These are phyloP conservation scores for Lasiosphaeria ovina DNA, from an alignment of 495 filamentous ascomycete genomes.

Conservation along the genomic window DNA sequence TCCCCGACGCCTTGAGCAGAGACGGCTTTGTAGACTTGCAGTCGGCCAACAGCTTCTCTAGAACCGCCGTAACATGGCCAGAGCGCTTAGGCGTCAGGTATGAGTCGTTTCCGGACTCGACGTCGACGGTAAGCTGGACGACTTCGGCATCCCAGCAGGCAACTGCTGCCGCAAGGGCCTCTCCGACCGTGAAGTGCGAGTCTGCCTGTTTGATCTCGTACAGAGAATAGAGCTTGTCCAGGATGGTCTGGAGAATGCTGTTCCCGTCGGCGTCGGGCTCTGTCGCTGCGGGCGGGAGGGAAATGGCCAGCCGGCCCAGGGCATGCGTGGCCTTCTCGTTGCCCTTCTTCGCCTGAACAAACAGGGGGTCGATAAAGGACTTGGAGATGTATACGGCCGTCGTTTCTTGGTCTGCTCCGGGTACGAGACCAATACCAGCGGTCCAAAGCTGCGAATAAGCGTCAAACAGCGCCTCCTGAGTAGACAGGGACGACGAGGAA, in stretches of 20 bases:
- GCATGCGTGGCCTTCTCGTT: constrained; percentile 76
- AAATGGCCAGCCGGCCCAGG: constrained; percentile 64
- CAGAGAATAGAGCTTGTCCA: constrained; percentile 65
- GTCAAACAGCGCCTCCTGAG: constrained; percentile 53
- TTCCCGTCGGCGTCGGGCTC: constrained; percentile 11
- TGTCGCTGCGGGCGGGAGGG: constrained; percentile 35
- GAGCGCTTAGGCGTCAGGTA: constrained; percentile 38
- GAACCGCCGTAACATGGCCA: constrained; percentile 49
- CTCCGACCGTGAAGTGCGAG: constrained; percentile 83
- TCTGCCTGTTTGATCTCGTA: constrained; percentile 83
- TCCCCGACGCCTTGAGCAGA: constrained; percentile 81
- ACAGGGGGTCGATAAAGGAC: constrained; percentile 56
- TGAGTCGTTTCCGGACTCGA: constrained; percentile 33
- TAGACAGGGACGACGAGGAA: constrained; percentile 15
- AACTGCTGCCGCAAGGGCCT: constrained; percentile 73
- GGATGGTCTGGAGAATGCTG: constrained; percentile 43
- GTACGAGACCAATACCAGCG: constrained; percentile 45
- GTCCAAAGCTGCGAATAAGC: constrained; percentile 75
- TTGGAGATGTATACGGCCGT: constrained; percentile 7
- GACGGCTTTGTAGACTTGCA: constrained; percentile 82
- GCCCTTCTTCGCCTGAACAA: constrained; percentile 68
- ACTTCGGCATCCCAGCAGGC: constrained; percentile 70
- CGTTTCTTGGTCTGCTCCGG: not conserved
- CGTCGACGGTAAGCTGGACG: constrained; percentile 50
- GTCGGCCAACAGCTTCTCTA: constrained; percentile 68